Base-by-base conservation (phyloP, 2,329 filamentous ascomycete species). In the Talaromyces funiculosus region DNA sequence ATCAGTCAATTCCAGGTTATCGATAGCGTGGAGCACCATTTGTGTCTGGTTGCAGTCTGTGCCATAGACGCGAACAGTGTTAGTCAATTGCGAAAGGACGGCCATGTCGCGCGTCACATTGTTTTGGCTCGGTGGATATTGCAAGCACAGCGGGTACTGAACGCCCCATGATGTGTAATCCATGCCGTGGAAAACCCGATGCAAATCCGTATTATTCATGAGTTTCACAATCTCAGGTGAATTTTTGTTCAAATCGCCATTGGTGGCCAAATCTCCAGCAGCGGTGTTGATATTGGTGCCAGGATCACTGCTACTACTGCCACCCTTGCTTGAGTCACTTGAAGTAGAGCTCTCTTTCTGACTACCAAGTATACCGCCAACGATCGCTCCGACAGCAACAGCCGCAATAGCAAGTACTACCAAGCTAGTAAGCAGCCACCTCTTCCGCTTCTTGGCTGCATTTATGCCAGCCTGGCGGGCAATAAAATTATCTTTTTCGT, bases 1-100 rank as follows among this genome's bases (percentile, higher is more conserved):
- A 59, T 89, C 82, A 29, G 74, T 79, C 67, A 97, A 78, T 57
- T 88, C 81, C 12, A 97, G 81, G 55, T 82, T 82, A 61, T 90
- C 81, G 67, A 97, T 88, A 20, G 92, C 87, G 68, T 94, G 87
- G 8, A 97, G 79, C 0, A 95, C 85, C 89, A 97, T 94, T 74
- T 96, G 85, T 0, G 93, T 97, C 76, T 97, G 93, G 75, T 97
- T 97, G 82, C 93, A 97, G 77, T 97, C 93, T 12, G 91, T 97
- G 54, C 93, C 93, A 72, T 97, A 97, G 0, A 97, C 81, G 7
- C 93, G 88, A 53, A 97, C 84, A 3, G 86, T 87, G 72, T 96
- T 92, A 62, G 92, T 96, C 45, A 97, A 81, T 72, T 96, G 92
- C 12, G 90, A 92, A 56, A 97, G 85, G 9, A 97, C 87, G 1